Evolutionary conservation across 805 yeast species (phyloP).

Genomic region (Saccharomycopsis schoenii): DNA sequence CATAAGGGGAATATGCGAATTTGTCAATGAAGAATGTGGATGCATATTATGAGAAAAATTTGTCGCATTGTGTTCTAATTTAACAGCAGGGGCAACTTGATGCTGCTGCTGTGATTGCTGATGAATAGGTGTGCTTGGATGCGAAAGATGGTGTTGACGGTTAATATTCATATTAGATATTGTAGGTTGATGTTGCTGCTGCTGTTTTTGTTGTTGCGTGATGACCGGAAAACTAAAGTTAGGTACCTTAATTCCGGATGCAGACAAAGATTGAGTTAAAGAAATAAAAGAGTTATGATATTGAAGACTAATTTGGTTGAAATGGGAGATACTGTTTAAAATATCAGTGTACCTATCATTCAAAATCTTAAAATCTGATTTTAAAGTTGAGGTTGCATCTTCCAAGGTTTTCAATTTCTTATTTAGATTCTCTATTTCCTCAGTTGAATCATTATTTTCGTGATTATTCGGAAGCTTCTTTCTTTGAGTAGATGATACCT

Average conservation of each 20-base stretch:
- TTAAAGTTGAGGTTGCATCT: background rate
- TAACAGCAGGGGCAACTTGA: background rate
- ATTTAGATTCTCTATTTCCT: constrained; percentile 24
- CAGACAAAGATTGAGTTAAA: constrained; percentile 39
- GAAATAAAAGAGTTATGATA: constrained; percentile 41
- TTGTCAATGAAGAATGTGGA: background rate
- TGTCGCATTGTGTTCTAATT: background rate
- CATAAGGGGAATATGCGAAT: background rate
- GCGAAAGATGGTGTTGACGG: background rate
- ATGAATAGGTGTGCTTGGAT: background rate
- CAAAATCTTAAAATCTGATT: constrained; percentile 36
- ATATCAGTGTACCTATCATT: constrained; percentile 32
- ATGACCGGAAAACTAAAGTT: constrained; percentile 42
- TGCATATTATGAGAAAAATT: background rate
- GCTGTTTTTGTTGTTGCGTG: background rate
- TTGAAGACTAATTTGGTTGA: constrained; percentile 20
- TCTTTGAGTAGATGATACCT: constrained; percentile 49
- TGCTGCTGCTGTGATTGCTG: background rate
- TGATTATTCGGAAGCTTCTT: constrained; percentile 23
- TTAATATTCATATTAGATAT: background rate
- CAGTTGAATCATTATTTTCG: background rate
- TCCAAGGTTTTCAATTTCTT: constrained; percentile 54
- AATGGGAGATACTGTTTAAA: background rate
- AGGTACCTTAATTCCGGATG: constrained; percentile 61
- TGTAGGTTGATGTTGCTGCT: background rate